Percentiles rank a stretch among this genome's conserved stretches.
Conservation (phyloP, 169 alveolate genomes). For the Eimeria necatrix region DNA sequence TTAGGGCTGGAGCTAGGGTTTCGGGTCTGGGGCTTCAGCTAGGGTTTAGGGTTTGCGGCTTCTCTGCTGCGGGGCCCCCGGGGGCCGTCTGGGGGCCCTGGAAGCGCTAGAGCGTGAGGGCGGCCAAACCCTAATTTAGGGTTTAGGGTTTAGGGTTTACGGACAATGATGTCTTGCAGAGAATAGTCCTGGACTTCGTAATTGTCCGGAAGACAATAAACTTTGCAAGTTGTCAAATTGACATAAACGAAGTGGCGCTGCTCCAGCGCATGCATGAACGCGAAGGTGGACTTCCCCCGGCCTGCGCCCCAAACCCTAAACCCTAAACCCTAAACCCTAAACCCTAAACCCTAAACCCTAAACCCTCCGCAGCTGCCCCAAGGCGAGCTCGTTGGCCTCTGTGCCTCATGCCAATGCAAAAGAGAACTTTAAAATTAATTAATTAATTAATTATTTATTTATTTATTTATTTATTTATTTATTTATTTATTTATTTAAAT, state of each 20-base stretch:
- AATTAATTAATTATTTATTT: not conserved
- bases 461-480: not conserved
- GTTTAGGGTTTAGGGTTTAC: constrained; percentile 16
- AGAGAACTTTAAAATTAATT: not conserved
- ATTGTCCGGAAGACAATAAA: constrained; percentile 98
- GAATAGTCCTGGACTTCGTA: constrained; percentile 96
- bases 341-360: constrained; percentile 33
- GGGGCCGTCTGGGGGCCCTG: too few relatives aligned
- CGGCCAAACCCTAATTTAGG: not conserved
- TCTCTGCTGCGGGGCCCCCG: too few relatives aligned
- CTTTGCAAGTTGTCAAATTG: constrained; percentile 85
- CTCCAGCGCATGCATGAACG: constrained; percentile 98
- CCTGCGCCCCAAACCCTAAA: constrained; percentile 83
- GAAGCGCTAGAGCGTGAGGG: too few relatives aligned
- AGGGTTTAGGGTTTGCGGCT: not conserved
- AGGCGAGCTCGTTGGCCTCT: too few relatives aligned
- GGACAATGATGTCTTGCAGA: constrained; percentile 93
- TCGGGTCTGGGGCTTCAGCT: not conserved
- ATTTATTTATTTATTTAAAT: not conserved
- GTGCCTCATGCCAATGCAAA: not conserved
- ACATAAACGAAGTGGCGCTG: constrained; percentile 97
- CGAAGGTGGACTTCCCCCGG: constrained; percentile 96
- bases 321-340: constrained; percentile 25
- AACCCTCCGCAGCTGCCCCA: not conserved
- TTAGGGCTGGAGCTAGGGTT: not conserved